Evolutionary conservation across 2,329 filamentous ascomycete genomes (phyloP).

Genomic region (Cucurbitaria berberidis): DNA sequence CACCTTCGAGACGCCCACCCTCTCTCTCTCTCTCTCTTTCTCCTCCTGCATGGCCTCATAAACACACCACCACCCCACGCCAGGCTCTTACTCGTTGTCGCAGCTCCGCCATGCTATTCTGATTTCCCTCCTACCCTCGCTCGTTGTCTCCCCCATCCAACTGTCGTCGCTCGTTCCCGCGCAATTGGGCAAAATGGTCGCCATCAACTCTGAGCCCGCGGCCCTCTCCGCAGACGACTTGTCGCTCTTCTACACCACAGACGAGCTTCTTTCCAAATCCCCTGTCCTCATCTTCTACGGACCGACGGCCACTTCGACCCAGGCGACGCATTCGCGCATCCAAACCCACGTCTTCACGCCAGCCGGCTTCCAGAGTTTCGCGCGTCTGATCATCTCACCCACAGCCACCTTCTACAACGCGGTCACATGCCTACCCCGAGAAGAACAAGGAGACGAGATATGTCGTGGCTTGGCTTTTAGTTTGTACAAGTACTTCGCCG

Average conservation of each 20-base stretch:
- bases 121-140: constrained; percentile 8
- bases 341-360: constrained; percentile 92
- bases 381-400: constrained; percentile 89
- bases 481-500: constrained; percentile 90
- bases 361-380: constrained; percentile 87
- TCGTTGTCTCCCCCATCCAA: constrained; percentile 13
- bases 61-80: constrained; percentile 6
- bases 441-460: constrained; percentile 94
- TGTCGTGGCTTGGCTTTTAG: constrained; percentile 91
- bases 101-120: constrained; percentile 31
- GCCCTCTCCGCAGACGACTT: constrained; percentile 80
- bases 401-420: constrained; percentile 90
- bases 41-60: constrained; percentile 10
- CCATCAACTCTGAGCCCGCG: constrained; percentile 76
- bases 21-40: constrained; percentile 6
- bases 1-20: constrained; percentile 16
- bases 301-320: constrained; percentile 85
- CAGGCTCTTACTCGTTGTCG: constrained; percentile 11
- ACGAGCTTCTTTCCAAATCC: constrained; percentile 80
- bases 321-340: constrained; percentile 88
- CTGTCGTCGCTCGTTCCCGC: constrained; percentile 41
- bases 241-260: constrained; percentile 86
- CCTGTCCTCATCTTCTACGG: constrained; percentile 92
- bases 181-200: constrained; percentile 71
- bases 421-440: constrained; percentile 86